Evolutionary conservation across 345 rosid genomes (phyloP).

Genomic region (Euphorbia lathyris): DNA sequence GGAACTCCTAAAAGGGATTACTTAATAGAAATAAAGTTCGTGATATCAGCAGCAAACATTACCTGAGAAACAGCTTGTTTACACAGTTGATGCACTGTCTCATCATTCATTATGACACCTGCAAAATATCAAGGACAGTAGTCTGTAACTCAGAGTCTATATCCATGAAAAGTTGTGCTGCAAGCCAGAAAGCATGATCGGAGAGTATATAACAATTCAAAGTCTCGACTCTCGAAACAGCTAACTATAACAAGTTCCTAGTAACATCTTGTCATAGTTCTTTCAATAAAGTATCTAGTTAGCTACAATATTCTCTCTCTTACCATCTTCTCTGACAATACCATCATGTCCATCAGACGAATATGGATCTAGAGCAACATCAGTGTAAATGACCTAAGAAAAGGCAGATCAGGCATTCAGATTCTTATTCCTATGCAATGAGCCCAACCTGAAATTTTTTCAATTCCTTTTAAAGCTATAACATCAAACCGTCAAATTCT

Average conservation of each 20-base stretch:
- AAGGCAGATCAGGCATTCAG: slow-evolving; percentile 3
- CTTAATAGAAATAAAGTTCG: neutral
- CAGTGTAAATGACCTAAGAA: slow-evolving; percentile 77
- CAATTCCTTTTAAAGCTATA: neutral
- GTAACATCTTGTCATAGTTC: neutral
- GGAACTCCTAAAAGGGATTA: neutral
- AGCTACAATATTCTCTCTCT: neutral
- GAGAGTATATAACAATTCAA: neutral
- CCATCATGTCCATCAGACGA: slow-evolving; percentile 95
- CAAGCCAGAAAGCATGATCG: neutral
- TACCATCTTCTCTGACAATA: slow-evolving; percentile 82
- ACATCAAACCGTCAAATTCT: neutral
- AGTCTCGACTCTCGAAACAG: neutral
- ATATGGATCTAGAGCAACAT: slow-evolving; percentile 89
- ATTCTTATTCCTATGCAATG: slow-evolving; percentile 3
- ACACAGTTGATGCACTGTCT: slow-evolving; percentile 84
- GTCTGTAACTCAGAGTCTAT: slow-evolving; percentile 10
- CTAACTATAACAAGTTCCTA: neutral
- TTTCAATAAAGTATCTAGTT: neutral
- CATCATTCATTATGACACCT: slow-evolving; percentile 94
- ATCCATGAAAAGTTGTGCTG: neutral
- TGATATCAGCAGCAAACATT: slow-evolving; percentile 12
- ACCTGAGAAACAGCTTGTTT: slow-evolving; percentile 96
- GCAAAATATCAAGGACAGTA: slow-evolving; percentile 18
- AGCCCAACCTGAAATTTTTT: neutral